Evolutionary conservation across 257 asterid genomes (phyloP), one percentile per base, ranked within the genome.

Genomic region (Solanum peruvianum): DNA sequence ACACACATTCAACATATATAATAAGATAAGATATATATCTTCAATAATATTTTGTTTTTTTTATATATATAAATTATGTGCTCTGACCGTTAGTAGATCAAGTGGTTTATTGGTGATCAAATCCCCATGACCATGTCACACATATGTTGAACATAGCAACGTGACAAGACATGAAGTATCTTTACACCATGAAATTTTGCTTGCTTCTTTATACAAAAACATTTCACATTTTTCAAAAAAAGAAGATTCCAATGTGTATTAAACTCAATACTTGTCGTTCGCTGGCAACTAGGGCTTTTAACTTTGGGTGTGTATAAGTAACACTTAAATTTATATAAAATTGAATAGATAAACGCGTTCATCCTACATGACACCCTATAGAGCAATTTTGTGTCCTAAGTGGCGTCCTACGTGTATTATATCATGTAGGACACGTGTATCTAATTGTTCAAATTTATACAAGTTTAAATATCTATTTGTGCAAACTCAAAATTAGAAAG

Each of bases 111-210:
- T 78, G 64, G 39, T 15, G 16, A 45, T 78, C 84, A 37, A 78
- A 78, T 78, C 33, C 64, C 84, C 66, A 78, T 45, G 66, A 78
- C 41, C 62, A 78, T 78, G 66, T 45, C 84, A 78, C 84, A 45
- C 84, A 78, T 78, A 27, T 25, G 11, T 78, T 78, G 62, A 64
- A 78, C 84, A 78, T 78, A 14, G 15, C 39, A 78, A 45, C 64
- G 66, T 78, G 84, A 78, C 41, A 45, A 78, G 41, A 78, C 84
- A 27, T 78, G 41, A 45, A 45, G 41, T 78, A 78, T 78, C 84
- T 45, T 78, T 41, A 25, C 64, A 45, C 66, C 84, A 25, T 78
- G 41, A 78, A 78, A 45, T 45, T 78, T 45, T 78, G 66, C 84
- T 45, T 78, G 41, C 64, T 78, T 78, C 66, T 25, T 78, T 45